Base-by-base conservation (phyloP, 768 basidiomycete species). In the Suillus bovinus region DNA sequence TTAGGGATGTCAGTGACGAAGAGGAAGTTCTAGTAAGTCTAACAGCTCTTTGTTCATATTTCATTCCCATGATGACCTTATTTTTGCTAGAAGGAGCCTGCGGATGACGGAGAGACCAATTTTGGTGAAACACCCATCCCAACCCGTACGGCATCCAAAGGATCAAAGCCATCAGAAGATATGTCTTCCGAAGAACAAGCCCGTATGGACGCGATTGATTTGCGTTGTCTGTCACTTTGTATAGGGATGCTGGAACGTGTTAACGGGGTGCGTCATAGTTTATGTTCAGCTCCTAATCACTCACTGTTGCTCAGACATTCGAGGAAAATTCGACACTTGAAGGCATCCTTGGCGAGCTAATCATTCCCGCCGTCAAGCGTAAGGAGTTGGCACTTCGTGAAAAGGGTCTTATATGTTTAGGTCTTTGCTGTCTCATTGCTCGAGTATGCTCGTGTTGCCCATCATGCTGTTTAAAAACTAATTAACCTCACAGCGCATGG, bases 241-340 rank as follows among this genome's bases (percentile, higher is more conserved):
- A 89, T 87, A 56, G 91, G 89, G 11, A 85, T 96, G 84, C 80
- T 96, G 6, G 93, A 95, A 77, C 84, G 93, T 9, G 91, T 96
- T 17, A 88, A 94, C 66, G 83, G 90, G 22, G 94, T 95, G 63
- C 41, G 90, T 79, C 5, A 47, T 14, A 7, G 4, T 20, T 60
- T 14, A 29, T 49, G 17, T 10, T 38, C 22, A 22, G 22, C 29
- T 60, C 53, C 55, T 52, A 38, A 20, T 61, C 34, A 31, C 29
- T 31, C 17, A 24, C 8, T 31, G 4, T 20, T 39, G 31, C 29
- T 29, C 60, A 84, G 82, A 82, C 81, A 1, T 84, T 84, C 58
- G 82, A 87, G 65, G 88, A 90, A 63, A 89, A 90, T 70, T 86
- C 88, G 8, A 87, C 85, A 5, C 74, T 91, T 62, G 85, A 87